phyloP scores from a whole-genome alignment of 768 basidiomycete genomes.

The Vararia minispora region DNA sequence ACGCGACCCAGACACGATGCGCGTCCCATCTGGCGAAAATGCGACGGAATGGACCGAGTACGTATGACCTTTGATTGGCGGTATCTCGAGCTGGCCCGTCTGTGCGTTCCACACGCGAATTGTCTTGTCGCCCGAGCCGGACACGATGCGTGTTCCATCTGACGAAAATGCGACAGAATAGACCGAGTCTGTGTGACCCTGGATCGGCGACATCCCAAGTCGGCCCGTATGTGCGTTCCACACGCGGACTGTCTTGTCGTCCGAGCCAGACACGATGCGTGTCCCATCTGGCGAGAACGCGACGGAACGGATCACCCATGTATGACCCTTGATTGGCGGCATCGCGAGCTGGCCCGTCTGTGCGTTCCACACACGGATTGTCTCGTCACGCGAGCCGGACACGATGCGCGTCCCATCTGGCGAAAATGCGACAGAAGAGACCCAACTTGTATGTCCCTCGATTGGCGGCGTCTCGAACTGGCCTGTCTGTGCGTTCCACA shows the following conservation, averaged over 20 bases:
- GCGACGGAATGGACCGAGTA: conserved; percentile 41
- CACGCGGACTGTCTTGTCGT: neutral
- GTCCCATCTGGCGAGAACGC: conserved; percentile 6
- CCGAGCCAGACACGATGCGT: conserved; percentile 3
- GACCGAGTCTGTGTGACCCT: neutral
- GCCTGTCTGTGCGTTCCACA: neutral
- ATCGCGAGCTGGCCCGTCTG: neutral
- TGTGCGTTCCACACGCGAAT: conserved; percentile 3
- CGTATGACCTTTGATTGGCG: conserved; percentile 26
- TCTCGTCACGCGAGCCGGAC: conserved; percentile 6
- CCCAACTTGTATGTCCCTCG: conserved; percentile 36
- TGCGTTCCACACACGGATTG: conserved; percentile 7
- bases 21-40: conserved; percentile 26
- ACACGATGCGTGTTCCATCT: neutral
- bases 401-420: conserved; percentile 16
- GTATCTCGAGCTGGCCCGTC: too few relatives aligned
- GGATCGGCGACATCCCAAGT: neutral
- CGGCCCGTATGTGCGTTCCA: neutral
- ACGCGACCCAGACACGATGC: conserved; percentile 1
- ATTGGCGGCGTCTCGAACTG: conserved; percentile 21
- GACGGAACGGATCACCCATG: neutral
- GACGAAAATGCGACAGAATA: neutral
- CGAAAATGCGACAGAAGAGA: conserved; percentile 39
- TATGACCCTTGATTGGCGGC: conserved; percentile 1
- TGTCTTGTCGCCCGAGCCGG: too few relatives aligned